Conservation (phyloP, 2,329 filamentous ascomycete species). For the Ilyonectria mors-panacis region DNA sequence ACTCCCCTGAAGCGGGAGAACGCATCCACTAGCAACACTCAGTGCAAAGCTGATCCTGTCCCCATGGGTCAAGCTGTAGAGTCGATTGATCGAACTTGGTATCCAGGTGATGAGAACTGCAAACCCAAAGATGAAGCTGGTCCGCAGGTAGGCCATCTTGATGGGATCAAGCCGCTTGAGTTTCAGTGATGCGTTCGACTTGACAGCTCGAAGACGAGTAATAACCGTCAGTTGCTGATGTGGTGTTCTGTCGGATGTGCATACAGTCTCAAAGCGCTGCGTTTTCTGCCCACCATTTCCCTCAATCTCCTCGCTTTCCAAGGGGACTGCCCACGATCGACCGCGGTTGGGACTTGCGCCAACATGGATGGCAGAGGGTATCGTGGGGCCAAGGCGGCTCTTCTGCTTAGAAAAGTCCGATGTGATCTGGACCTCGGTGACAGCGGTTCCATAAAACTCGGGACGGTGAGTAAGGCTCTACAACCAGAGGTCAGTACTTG, state of each 20-base stretch:
- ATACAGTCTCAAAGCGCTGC: slow-evolving; percentile 50
- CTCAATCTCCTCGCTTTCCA: slow-evolving; percentile 33
- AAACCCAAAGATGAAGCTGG: slow-evolving; percentile 73
- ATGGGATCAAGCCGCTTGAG: slow-evolving; percentile 64
- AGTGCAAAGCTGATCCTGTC: slow-evolving; percentile 71
- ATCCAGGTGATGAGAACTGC: slow-evolving; percentile 74
- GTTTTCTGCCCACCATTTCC: slow-evolving; percentile 29
- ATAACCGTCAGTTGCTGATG: slow-evolving; percentile 34
- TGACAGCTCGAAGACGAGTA: slow-evolving; percentile 43
- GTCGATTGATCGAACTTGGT: slow-evolving; percentile 79
- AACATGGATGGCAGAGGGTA: slow-evolving; percentile 35
- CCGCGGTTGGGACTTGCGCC: slow-evolving; percentile 36
- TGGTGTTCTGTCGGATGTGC: slow-evolving; percentile 45
- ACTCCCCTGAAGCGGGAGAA: slow-evolving; percentile 84
- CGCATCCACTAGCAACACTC: slow-evolving; percentile 78
- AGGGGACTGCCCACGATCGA: slow-evolving; percentile 45
- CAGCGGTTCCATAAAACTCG: slow-evolving; percentile 62
- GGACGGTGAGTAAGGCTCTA: slow-evolving; percentile 48
- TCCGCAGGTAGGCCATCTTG: slow-evolving; percentile 72
- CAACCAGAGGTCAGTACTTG: slow-evolving; percentile 32
- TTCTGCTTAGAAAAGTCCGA: slow-evolving; percentile 43
- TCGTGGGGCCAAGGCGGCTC: slow-evolving; percentile 11
- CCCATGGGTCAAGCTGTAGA: slow-evolving; percentile 74
- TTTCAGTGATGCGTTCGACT: slow-evolving; percentile 50
- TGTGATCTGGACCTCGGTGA: slow-evolving; percentile 66